Evolutionary conservation across 352 stramenopile genomes (phyloP), one percentile per base, ranked within the genome.

Genomic region (Lagenidium giganteum): DNA sequence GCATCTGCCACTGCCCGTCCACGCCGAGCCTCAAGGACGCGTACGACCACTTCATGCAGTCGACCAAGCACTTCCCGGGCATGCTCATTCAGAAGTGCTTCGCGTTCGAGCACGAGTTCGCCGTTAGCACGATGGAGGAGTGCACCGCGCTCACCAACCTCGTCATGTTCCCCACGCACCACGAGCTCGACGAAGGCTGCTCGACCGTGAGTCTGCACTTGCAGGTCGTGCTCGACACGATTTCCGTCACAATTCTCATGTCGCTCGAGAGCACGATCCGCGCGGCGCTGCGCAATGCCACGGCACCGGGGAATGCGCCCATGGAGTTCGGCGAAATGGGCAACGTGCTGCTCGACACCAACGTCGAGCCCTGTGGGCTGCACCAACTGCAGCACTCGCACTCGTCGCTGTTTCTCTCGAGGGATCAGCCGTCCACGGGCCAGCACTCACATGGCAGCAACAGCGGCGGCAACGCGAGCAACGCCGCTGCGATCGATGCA

Each of bases 321-420:
- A 32, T 61, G 20, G 66, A 72, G 26, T 39, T 67, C 35, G 61
- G 54, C 32, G 55, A 67, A 17, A 46, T 78, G 18, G 58, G 61
- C 26, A 72, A 58, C 44, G 61, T 83, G 13, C 56, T 93, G 24
- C 52, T 93, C 13, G 76, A 89, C 39, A 87, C 83, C 18, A 80
- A 83, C 37, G 65, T 91, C 24, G 78, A 93, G 52, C 76, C 78
- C n/a, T n/a, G n/a, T n/a, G n/a, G n/a, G n/a, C n/a, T n/a, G n/a
- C n/a, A n/a, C n/a, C n/a, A n/a, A n/a, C n/a, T n/a, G 42, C 66
- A 66, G 40, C 41, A 57, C 35, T 50, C 16, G 34, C 32, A 57
- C 39, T 20, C 49, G 31, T 17, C 31, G 42, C 22, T 14, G 39
- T 38, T 8, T 6, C 21, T n/a, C n/a, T n/a, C n/a, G n/a, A n/a